Base-by-base conservation (phyloP, 768 basidiomycete genomes). In the Panaeolus cyanescens region DNA sequence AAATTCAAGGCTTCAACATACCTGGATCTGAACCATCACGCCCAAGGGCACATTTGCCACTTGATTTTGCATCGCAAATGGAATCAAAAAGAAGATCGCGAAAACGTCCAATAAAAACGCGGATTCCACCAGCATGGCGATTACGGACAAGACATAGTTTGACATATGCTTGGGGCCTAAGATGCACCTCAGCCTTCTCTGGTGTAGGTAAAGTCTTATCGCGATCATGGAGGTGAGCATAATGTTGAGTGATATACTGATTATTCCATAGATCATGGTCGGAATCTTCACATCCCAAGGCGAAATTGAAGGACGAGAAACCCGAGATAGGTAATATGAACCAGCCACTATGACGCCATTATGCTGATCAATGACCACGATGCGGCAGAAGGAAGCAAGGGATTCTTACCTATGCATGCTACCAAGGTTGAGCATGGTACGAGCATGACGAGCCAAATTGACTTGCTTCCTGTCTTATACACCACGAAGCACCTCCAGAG, bases 401-500 rank as follows among this genome's bases (percentile, higher is more conserved):
- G 45, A 28, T 28, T 28, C 45, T 50, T 53, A 59, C 59, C 59
- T 32, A 53, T 32, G 15, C 42, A 59, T 53, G 42, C 59, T 22
- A 59, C 32, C 30, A 59, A 37, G 5, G 50, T 39, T 19, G 30
- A 32, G 13, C 28, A 50, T 25, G 59, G 59, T 45, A 59, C 32
- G 12, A 50, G 32, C 59, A 59, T 59, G 15, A 53, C 20, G n/a
- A 59, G 30, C 59, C 42, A 53, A 37, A 53, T 34, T 30, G 59
- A 17, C 20, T 15, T 39, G 25, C 31, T 59, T 25, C 32, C 42
- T 8, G 32, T 54, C 13, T 28, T 19, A 55, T 63, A 63, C 28
- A 63, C 60, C 20, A 63, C 54, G 37, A 54, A 60, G 56, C 62
- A 63, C 28, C 62, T 53, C 62, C 62, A 63, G 5, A 63, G 55